Evolutionary conservation across 176 grass and related monocot genomes (phyloP).

Genomic region (Phyllostachys edulis): DNA sequence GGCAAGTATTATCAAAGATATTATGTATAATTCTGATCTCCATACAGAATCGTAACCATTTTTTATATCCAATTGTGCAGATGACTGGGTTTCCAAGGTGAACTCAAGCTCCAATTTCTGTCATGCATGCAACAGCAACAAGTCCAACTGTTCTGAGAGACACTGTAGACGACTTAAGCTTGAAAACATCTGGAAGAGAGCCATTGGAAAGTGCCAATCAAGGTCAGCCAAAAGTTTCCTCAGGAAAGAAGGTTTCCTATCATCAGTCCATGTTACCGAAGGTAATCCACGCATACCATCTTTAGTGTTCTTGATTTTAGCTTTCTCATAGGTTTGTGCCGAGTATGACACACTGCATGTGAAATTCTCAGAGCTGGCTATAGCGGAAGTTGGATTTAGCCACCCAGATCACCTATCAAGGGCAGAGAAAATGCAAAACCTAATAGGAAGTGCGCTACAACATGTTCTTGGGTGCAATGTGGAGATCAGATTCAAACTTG

Average conservation of each 20-base stretch:
- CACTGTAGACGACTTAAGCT: constrained; percentile 78
- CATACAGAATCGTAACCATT: constrained; percentile 2
- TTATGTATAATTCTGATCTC: neutral
- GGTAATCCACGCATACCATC: constrained; percentile 43
- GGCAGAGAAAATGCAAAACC: constrained; percentile 72
- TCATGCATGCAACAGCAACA: constrained; percentile 72
- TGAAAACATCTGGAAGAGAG: constrained; percentile 87
- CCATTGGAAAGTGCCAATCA: constrained; percentile 70
- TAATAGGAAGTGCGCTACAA: constrained; percentile 67
- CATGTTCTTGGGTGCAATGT: constrained; percentile 86
- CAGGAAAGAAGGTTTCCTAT: constrained; percentile 79
- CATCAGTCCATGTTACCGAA: constrained; percentile 83
- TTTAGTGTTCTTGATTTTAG: constrained; percentile 21
- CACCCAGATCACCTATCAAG: constrained; percentile 83
- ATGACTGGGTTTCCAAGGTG: constrained; percentile 75
- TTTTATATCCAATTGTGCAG: constrained; percentile 44
- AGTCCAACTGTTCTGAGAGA: constrained; percentile 80
- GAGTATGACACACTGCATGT: constrained; percentile 20
- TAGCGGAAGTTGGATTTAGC: constrained; percentile 89
- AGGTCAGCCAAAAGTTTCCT: constrained; percentile 86
- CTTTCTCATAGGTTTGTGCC: constrained; percentile 15
- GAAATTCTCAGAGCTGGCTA: constrained; percentile 71
- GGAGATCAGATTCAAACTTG: constrained; percentile 80
- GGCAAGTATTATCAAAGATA: constrained; percentile 39
- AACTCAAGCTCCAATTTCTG: constrained; percentile 67